Evolutionary conservation across 768 basidiomycete species (phyloP).

Genomic region (Russula brevipes): DNA sequence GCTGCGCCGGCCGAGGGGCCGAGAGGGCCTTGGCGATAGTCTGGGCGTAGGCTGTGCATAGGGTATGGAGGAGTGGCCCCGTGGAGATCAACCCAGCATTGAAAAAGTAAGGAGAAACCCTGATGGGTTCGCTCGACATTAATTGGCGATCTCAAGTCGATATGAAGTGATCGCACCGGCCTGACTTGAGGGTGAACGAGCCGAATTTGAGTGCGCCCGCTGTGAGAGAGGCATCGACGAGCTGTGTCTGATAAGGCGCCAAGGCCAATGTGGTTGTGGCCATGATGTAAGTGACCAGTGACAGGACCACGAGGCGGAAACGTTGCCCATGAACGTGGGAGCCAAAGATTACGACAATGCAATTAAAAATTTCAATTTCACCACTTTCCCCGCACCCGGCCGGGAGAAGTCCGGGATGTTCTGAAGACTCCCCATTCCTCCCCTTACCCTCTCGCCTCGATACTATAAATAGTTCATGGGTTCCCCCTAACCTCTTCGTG

Average conservation of each 20-base stretch:
- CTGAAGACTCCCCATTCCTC: too few species aligned
- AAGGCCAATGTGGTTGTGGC: conserved; percentile 30
- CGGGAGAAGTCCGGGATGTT: too few species aligned
- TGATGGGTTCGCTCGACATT: conserved; percentile 29
- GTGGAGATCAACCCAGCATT: conserved; percentile 87
- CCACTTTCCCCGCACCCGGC: not conserved
- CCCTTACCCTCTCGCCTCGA: too few species aligned
- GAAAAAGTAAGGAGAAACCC: conserved; percentile 91
- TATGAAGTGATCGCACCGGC: conserved; percentile 53
- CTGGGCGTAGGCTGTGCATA: conserved; percentile 79
- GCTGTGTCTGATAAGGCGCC: conserved; percentile 51
- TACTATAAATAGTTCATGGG: not conserved
- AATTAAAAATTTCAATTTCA: too few species aligned
- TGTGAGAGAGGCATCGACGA: conserved; percentile 64
- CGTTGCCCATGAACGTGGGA: too few species aligned
- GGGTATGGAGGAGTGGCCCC: conserved; percentile 69
- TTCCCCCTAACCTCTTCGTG: not conserved
- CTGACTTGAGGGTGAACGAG: conserved; percentile 89
- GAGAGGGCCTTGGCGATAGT: conserved; percentile 60
- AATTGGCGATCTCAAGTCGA: conserved; percentile 2
- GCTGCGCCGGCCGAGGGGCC: conserved; percentile 25
- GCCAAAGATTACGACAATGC: too few species aligned
- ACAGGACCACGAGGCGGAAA: too few species aligned
- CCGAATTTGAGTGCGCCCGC: conserved; percentile 85
- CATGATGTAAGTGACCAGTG: not conserved